Evolutionary conservation across 495 filamentous ascomycete genomes (phyloP).

Genomic region (Xylaria bambusicola): DNA sequence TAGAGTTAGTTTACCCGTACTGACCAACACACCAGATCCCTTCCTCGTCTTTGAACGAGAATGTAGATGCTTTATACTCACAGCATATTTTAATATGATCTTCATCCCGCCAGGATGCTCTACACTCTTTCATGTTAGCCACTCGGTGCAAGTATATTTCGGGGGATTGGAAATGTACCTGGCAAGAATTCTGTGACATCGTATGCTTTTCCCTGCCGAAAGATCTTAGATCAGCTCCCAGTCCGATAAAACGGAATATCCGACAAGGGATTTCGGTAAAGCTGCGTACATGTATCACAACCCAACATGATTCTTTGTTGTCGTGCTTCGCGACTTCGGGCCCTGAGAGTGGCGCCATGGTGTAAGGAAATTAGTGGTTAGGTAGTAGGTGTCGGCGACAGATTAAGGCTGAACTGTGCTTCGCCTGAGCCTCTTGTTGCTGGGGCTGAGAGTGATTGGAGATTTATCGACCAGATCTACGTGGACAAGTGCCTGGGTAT

Average conservation of each 20-base stretch:
- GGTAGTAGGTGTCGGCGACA: too few relatives aligned
- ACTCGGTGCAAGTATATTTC: neutral
- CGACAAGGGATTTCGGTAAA: neutral
- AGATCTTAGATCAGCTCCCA: neutral
- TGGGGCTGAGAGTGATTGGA: too few relatives aligned
- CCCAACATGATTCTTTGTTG: slow-evolving; percentile 22
- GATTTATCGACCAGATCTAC: too few relatives aligned
- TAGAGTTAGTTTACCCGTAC: neutral
- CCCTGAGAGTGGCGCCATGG: slow-evolving; percentile 18
- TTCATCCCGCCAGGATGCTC: slow-evolving; percentile 77
- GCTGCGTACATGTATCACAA: slow-evolving; percentile 17
- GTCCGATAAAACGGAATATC: too few relatives aligned
- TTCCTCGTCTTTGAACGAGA: too few relatives aligned
- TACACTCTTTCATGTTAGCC: slow-evolving; percentile 30
- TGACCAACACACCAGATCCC: neutral
- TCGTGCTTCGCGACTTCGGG: slow-evolving; percentile 21
- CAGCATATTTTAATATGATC: slow-evolving; percentile 81
- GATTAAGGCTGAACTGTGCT: too few relatives aligned
- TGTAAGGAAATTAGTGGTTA: neutral
- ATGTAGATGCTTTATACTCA: slow-evolving; percentile 17
- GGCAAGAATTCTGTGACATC: slow-evolving; percentile 77
- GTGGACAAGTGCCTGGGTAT: too few relatives aligned
- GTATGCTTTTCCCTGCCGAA: slow-evolving; percentile 60
- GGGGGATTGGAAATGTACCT: slow-evolving; percentile 35
- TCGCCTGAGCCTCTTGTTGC: too few relatives aligned